A percentile compares a stretch with the other conserved stretches of the same genome.
Conservation (phyloP, 169 alveolate species). For the Plasmodium gallinaceum region DNA sequence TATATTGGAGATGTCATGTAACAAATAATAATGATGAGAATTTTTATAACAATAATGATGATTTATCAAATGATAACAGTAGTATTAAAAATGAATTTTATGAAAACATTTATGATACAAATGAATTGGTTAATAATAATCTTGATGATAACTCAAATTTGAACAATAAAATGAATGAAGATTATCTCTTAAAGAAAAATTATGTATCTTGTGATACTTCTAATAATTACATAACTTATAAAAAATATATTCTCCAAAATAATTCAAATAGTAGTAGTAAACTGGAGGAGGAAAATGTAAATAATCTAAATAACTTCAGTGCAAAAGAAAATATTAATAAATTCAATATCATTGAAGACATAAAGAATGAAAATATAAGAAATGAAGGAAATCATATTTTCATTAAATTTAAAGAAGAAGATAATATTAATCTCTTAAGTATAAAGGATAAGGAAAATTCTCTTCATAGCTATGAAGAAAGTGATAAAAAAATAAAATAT, state of each 20-base stretch:
- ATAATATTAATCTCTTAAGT: background rate
- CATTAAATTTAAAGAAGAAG: background rate
- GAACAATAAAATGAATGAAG: too few relatives aligned
- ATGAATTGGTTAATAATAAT: background rate
- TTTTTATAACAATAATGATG: background rate
- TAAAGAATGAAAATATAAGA: background rate
- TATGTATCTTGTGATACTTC: background rate
- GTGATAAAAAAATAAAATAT: too few relatives aligned
- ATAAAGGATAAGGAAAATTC: background rate
- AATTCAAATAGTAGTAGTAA: background rate
- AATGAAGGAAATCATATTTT: background rate
- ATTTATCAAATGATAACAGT: too few relatives aligned
- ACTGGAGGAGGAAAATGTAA: background rate
- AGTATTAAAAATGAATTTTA: background rate
- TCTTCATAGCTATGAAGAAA: background rate
- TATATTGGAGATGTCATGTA: too few relatives aligned
- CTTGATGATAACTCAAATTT: too few relatives aligned
- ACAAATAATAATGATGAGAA: background rate
- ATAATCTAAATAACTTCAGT: background rate
- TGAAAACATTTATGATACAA: background rate
- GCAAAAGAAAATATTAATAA: background rate
- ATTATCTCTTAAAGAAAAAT: too few relatives aligned
- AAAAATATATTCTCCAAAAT: background rate
- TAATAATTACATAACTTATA: conserved; percentile 46
- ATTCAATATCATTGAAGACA: background rate